Base-by-base conservation (phyloP, 2,329 filamentous ascomycete genomes). In the Berkeleyomyces rouxiae region DNA sequence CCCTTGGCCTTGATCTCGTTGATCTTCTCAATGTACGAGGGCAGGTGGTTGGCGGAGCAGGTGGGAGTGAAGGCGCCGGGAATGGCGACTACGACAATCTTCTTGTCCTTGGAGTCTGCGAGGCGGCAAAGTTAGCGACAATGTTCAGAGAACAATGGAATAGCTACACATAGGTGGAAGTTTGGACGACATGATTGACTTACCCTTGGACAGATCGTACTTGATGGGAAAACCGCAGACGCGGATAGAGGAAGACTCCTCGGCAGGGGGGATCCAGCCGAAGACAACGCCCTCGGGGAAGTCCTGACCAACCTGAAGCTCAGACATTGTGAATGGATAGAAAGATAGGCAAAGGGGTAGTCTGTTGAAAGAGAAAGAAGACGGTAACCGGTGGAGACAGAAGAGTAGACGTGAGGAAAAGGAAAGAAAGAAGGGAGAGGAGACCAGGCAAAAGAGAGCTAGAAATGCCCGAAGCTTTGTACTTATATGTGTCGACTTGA, bases 211-310 rank as follows among this genome's bases (percentile, higher is more conserved):
- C 70, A 90, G 90, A 68, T 93, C 78, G 77, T 87, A 95, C 71
- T 82, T 80, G 70, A 85, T 80, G 65, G 90, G 89, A 64, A 87
- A 80, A 68, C 90, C 90, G 74, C 91, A 96, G 66, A 82, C 78
- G 61, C 82, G 88, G 69, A 95, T 81, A 67, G 82, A 79, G 67
- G 81, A 77, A 59, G 77, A 81, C 69, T 92, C 88, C 63, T 81
- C 77, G 11, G 83, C 81, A 74, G 88, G 89, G 66, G 88, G 86
- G 68, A 93, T 82, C 80, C 91, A 93, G 70, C 83, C 86, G 80
- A 96, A 96, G 74, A 79, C 79, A 66, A 95, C 85, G 69, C 81
- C 86, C 68, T 84, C 77, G 68, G 91, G 91, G 80, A 97, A 92
- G 72, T 78, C 78, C 74, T 95, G 89, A 71, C 91, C 91, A 72